Evolutionary conservation across 1,284 basidiomycete species (phyloP).

Genomic region (Apiotrichum brassicae): DNA sequence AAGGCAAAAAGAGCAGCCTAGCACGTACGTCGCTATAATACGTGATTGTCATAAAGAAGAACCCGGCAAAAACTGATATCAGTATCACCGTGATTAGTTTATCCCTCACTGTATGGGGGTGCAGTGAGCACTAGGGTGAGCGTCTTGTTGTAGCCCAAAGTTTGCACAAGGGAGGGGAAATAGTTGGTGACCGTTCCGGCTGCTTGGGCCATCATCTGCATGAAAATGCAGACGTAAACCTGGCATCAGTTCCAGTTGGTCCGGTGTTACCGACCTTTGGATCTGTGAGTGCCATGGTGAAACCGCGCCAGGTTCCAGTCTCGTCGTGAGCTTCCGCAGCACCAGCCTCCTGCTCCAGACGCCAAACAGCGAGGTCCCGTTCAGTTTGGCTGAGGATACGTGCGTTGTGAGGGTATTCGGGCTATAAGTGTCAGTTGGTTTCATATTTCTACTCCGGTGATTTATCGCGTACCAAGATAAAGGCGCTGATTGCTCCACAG

Average conservation of each 20-base stretch:
- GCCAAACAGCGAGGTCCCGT: conserved; percentile 24
- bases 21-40: conserved; percentile 45
- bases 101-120: conserved; percentile 30
- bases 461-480: conserved; percentile 19
- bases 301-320: conserved; percentile 11
- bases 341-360: conserved; percentile 24
- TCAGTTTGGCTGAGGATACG: conserved; percentile 24
- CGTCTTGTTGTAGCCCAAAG: conserved; percentile 40
- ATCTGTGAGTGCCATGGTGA: conserved; percentile 20
- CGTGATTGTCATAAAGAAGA: conserved; percentile 19
- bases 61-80: conserved; percentile 17
- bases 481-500: conserved; percentile 16
- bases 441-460: conserved; percentile 4
- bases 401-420: conserved; percentile 28
- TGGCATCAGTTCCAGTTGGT: background rate
- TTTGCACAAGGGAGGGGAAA: conserved; percentile 10
- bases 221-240: background rate
- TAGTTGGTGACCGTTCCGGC: conserved; percentile 18
- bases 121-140: conserved; percentile 41
- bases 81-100: too few relatives aligned
- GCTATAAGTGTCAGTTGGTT: conserved; percentile 3
- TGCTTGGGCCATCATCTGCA: background rate
- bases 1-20: conserved; percentile 19
- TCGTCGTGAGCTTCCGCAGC: conserved; percentile 18
- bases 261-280: conserved; percentile 3